phyloP scores from a whole-genome alignment of 805 yeast genomes.

The Teunomyces barrocoloradensis region DNA sequence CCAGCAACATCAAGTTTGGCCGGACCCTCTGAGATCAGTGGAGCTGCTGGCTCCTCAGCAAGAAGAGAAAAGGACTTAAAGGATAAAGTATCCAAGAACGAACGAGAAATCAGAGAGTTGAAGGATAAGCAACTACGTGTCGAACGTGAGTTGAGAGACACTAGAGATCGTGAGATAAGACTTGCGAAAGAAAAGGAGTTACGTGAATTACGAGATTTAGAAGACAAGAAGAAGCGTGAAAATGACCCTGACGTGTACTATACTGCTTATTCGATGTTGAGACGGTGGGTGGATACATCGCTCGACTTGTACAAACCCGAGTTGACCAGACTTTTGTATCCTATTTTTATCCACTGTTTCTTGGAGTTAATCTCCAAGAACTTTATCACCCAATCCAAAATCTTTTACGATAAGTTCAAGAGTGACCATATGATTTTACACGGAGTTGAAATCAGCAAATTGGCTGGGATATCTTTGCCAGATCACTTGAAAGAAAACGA shows the following conservation, averaged over 20 bases:
- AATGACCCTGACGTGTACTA: slow-evolving; percentile 68
- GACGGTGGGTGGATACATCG: slow-evolving; percentile 88
- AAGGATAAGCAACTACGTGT: slow-evolving; percentile 31
- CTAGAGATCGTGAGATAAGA: slow-evolving; percentile 37
- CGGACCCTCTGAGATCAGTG: slow-evolving; percentile 29
- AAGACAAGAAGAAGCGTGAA: slow-evolving; percentile 43
- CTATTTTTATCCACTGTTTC: slow-evolving; percentile 88
- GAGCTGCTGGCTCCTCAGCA: slow-evolving; percentile 8
- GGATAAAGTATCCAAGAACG: slow-evolving; percentile 25
- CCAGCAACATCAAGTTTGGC: slow-evolving; percentile 42
- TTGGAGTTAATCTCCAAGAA: slow-evolving; percentile 72
- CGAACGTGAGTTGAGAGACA: slow-evolving; percentile 38
- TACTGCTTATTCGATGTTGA: slow-evolving; percentile 76
- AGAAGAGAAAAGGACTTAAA: slow-evolving; percentile 26
- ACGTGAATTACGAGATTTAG: slow-evolving; percentile 38
- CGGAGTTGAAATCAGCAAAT: slow-evolving; percentile 67
- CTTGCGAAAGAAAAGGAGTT: slow-evolving; percentile 40
- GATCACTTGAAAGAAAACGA: slow-evolving; percentile 84
- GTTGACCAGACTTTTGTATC: slow-evolving; percentile 77
- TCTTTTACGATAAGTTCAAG: slow-evolving; percentile 71
- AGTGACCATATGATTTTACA: slow-evolving; percentile 74
- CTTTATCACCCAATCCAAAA: slow-evolving; percentile 58
- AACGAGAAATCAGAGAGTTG: slow-evolving; percentile 35
- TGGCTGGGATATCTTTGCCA: slow-evolving; percentile 71
- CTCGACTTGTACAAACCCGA: slow-evolving; percentile 91